Evolutionary conservation across 495 filamentous ascomycete genomes (phyloP).

Genomic region (Parathielavia hyrcaniae): DNA sequence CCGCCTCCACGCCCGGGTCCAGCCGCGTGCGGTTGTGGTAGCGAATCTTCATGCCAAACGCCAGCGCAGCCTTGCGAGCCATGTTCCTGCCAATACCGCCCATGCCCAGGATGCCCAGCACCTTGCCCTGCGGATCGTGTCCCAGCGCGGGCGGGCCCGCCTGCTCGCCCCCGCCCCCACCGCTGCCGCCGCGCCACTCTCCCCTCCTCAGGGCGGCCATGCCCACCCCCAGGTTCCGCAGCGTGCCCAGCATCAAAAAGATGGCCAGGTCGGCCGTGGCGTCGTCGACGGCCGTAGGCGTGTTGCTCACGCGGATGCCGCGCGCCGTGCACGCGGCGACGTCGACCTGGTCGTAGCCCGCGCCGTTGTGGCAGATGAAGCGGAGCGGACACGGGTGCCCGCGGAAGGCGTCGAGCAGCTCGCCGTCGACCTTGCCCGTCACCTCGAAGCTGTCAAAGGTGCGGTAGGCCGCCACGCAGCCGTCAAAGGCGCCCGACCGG

Average conservation of each 20-base stretch:
- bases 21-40: conserved; percentile 58
- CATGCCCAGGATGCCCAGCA: conserved; percentile 79
- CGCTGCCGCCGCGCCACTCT: conserved; percentile 49
- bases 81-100: conserved; percentile 69
- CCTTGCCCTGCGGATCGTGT: conserved; percentile 65
- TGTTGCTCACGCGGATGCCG: conserved; percentile 66
- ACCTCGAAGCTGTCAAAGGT: conserved; percentile 62
- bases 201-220: conserved; percentile 59
- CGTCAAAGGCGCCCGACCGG: conserved; percentile 59
- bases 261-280: conserved; percentile 73
- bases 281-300: conserved; percentile 73
- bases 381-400: conserved; percentile 53
- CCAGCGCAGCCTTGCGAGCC: conserved; percentile 42
- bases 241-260: conserved; percentile 70
- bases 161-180: no score
- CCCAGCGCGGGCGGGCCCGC: conserved; percentile 38
- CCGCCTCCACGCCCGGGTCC: conserved; percentile 45
- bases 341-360: conserved; percentile 78
- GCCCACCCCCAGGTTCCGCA: conserved; percentile 61
- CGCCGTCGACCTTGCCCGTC: conserved; percentile 64
- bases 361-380: conserved; percentile 81
- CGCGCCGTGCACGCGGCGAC: conserved; percentile 61
- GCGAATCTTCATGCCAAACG: conserved; percentile 60
- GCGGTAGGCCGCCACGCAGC: conserved; percentile 63
- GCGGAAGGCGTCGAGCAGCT: conserved; percentile 53